A percentile compares a stretch with the other conserved stretches of the same genome.
These are phyloP conservation scores for Xylariaceae sp. DNA, from an alignment of 2,329 filamentous ascomycete genomes.

Conservation along the genomic window DNA sequence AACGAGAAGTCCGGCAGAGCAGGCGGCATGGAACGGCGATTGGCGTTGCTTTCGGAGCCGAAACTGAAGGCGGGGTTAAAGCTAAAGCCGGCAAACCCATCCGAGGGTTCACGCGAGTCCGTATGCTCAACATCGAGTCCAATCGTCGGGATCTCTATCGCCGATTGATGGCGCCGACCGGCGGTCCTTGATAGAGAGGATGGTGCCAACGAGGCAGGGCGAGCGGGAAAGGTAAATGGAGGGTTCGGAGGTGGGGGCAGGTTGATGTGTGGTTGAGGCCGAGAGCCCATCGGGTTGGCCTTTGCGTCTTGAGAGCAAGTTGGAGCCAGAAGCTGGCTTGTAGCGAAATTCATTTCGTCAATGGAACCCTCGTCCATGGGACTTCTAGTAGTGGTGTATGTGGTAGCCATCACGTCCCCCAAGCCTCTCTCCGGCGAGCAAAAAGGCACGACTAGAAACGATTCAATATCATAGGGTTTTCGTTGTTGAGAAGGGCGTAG, in stretches of 20 bases:
- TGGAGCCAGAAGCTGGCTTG: slow-evolving; percentile 27
- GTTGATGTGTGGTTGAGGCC: slow-evolving; percentile 34
- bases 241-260: slow-evolving; percentile 57
- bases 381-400: slow-evolving; percentile 36
- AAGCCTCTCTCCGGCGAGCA: slow-evolving; percentile 32
- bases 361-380: slow-evolving; percentile 28
- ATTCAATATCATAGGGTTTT: slow-evolving; percentile 28
- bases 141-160: slow-evolving; percentile 38
- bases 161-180: slow-evolving; percentile 49
- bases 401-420: slow-evolving; percentile 31
- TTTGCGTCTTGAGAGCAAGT: slow-evolving; percentile 29
- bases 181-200: slow-evolving; percentile 44
- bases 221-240: slow-evolving; percentile 57
- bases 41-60: slow-evolving; percentile 28
- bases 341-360: slow-evolving; percentile 21
- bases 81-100: slow-evolving; percentile 32
- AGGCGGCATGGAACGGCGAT: slow-evolving; percentile 33
- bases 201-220: slow-evolving; percentile 43
- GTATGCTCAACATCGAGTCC: slow-evolving; percentile 19
- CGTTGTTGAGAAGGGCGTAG: slow-evolving; percentile 14
- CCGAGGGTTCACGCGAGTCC: slow-evolving; percentile 20
- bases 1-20: slow-evolving; percentile 50
- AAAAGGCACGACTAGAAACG: slow-evolving; percentile 26
- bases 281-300: slow-evolving; percentile 27
- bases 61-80: slow-evolving; percentile 33